phyloP scores from a whole-genome alignment of 176 grass and related monocot genomes.

The Tillandsia fasciculata region DNA sequence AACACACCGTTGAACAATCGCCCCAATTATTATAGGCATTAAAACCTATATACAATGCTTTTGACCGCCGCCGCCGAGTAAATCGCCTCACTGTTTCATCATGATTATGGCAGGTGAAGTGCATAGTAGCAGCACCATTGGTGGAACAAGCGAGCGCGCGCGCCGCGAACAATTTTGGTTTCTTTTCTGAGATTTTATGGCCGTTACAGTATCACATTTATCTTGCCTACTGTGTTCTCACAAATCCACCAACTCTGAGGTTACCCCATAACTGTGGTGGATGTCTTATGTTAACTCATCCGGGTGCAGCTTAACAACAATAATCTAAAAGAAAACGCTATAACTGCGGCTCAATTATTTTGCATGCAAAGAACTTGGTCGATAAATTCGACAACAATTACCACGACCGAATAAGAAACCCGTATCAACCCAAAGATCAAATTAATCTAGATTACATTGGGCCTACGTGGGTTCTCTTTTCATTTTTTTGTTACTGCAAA shows the following conservation, averaged over 20 bases:
- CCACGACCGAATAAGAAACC: too few relatives aligned
- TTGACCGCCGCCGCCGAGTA: background rate
- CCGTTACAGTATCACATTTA: background rate
- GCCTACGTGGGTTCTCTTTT: too few relatives aligned
- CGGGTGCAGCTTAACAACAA: too few relatives aligned
- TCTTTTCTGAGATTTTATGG: background rate
- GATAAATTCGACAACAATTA: too few relatives aligned
- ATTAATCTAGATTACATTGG: background rate
- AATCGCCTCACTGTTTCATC: background rate
- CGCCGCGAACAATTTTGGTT: background rate
- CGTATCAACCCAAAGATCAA: too few relatives aligned
- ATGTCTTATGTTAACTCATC: background rate
- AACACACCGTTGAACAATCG: too few relatives aligned
- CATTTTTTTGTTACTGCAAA: too few relatives aligned
- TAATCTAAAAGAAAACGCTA: too few relatives aligned
- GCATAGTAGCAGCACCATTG: background rate
- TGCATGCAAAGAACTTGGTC: too few relatives aligned
- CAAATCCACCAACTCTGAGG: background rate
- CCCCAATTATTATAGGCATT: too few relatives aligned
- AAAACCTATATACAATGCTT: background rate
- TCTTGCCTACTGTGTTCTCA: background rate
- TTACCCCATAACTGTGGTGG: background rate
- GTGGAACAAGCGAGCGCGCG: background rate
- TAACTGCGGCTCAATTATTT: too few relatives aligned
- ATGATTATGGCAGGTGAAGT: background rate